Base-by-base conservation (phyloP, 169 alveolate genomes). In the Plasmodium gonderi region DNA sequence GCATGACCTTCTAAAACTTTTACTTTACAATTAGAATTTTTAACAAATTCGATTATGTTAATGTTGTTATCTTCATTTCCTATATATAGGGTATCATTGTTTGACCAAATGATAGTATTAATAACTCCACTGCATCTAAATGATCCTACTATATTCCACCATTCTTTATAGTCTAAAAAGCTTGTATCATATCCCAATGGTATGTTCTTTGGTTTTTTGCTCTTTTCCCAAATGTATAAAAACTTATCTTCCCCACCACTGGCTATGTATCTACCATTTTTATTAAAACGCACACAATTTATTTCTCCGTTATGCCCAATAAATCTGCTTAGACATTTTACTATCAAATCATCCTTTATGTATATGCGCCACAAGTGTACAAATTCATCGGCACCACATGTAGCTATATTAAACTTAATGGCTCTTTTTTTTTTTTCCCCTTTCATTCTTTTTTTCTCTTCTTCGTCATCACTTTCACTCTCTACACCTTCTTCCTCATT, bases 361-460 rank as follows among this genome's bases (percentile, higher is more conserved):
- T 94, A 91, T 36, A 96, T 95, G 44, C 96, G 95, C 98, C 98
- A 96, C 49, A 97, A 96, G 79, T 97, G 98, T 11, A 97, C 97
- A 89, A 97, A 97, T 65, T 97, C 98, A 75, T 97, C 98, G 0
- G 98, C 98, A 29, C 98, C 98, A 29, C 98, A 98, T 6, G 98
- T 97, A 12, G 98, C 98, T 51, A 97, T 87, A 33, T 87, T 87
- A 87, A 87, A 76, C 51, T 87, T 87, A 47, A 87, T 87, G 6
- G 81, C 67, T 91, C 80, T 36, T 54, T 75, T 83, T 74, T 47
- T 87, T 23, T 72, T 72, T 64, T 26, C 14, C 26, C 1, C 26
- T 20, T 29, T 60, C 26, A 23, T 60, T 60, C 26, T 60, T 3
- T 23, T 36, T 36, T 60, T 36, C 26, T 17, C 72, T 29, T 60